Conservation (phyloP, 169 alveolate genomes). For the Plasmodium coatneyi region DNA sequence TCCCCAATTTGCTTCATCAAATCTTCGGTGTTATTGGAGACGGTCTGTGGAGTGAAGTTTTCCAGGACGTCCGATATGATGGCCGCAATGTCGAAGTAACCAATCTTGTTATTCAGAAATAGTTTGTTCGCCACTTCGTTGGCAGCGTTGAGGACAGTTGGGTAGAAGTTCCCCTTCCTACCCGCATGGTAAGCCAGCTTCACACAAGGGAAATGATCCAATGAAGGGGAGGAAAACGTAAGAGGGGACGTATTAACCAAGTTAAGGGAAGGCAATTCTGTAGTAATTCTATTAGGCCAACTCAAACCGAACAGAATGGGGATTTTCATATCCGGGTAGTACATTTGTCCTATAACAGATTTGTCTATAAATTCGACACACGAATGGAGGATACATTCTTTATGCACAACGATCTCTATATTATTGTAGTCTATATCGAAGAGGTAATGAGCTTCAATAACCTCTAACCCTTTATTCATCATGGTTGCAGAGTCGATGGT, state of each 20-base stretch:
- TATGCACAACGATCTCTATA: constrained; percentile 84
- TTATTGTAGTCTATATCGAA: constrained; percentile 84
- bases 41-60: constrained; percentile 19
- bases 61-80: constrained; percentile 73
- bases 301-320: constrained; percentile 84
- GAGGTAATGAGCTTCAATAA: constrained; percentile 88
- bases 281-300: constrained; percentile 82
- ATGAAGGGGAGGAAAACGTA: constrained; percentile 80
- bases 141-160: constrained; percentile 90
- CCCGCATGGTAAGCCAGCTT: constrained; percentile 88
- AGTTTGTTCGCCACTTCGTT: constrained; percentile 87
- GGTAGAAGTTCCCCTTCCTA: constrained; percentile 84
- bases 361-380: constrained; percentile 87
- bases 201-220: constrained; percentile 85
- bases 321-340: constrained; percentile 88
- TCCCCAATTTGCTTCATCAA: constrained; percentile 45
- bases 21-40: constrained; percentile 42
- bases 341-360: constrained; percentile 87
- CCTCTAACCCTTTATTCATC: constrained; percentile 92
- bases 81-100: constrained; percentile 77
- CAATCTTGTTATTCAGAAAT: constrained; percentile 78
- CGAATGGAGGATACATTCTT: constrained; percentile 89
- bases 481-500: constrained; percentile 90
- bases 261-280: constrained; percentile 63
- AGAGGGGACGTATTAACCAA: constrained; percentile 76